Evolutionary conservation across 192 early-diverging fungal genomes (phyloP).

Genomic region (Dimargaris cristalligena): DNA sequence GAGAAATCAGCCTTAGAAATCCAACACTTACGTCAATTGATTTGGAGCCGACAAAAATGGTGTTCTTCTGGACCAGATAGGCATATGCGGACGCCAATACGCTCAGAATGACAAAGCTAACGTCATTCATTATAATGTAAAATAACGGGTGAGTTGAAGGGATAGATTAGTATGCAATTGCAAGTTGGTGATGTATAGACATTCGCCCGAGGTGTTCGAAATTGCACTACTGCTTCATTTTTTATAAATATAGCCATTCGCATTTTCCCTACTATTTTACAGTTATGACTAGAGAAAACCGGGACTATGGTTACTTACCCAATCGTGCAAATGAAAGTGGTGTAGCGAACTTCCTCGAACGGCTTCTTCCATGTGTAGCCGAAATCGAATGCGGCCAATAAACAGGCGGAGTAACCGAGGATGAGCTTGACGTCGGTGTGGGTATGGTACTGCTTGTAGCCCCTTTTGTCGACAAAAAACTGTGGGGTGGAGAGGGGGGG

Average conservation of each 20-base stretch:
- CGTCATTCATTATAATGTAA: no score
- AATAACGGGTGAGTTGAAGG: no score
- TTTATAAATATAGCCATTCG: no score
- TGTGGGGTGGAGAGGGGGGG: conserved; percentile 6
- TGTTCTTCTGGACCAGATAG: conserved; percentile 44
- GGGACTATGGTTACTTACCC: conserved; percentile 32
- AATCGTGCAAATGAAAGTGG: conserved; percentile 38
- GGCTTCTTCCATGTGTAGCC: conserved; percentile 49
- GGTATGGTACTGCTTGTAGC: conserved; percentile 52
- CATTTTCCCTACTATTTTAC: no score
- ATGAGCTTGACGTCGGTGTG: conserved; percentile 70
- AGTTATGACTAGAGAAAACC: no score
- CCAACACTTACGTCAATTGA: conserved; percentile 19
- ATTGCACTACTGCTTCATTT: no score
- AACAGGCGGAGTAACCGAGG: conserved; percentile 57
- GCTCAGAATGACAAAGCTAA: conserved; percentile 28
- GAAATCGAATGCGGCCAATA: conserved; percentile 54
- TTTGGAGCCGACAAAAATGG: conserved; percentile 45
- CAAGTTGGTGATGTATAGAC: no score
- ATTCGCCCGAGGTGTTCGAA: no score
- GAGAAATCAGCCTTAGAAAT: no score
- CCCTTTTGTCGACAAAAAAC: conserved; percentile 26
- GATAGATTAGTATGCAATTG: no score
- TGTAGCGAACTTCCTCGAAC: conserved; percentile 42
- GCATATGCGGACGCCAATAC: conserved; percentile 34